phyloP scores from a whole-genome alignment of 495 filamentous ascomycete genomes.

The Pyrenula massariospora region DNA sequence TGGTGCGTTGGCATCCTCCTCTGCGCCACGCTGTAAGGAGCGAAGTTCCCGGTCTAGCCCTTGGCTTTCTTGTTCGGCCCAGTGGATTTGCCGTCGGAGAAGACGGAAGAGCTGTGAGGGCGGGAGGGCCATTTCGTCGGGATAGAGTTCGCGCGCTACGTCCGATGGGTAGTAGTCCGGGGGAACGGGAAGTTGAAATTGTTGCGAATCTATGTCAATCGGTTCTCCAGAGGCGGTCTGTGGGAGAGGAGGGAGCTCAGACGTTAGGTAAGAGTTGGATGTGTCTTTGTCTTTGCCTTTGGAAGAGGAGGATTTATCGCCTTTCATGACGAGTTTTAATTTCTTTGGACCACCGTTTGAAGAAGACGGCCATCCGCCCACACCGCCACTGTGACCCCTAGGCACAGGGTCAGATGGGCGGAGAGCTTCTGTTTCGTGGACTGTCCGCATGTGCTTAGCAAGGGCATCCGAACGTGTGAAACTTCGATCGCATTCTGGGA shows the following conservation, averaged over 20 bases:
- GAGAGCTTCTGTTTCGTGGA: conserved; percentile 91
- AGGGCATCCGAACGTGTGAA: conserved; percentile 96
- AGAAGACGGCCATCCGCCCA: not conserved
- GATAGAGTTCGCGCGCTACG: conserved; percentile 46
- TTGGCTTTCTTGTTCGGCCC: conserved; percentile 63
- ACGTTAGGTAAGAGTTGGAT: conserved; percentile 35
- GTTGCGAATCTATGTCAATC: not conserved
- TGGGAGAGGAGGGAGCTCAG: conserved; percentile 29
- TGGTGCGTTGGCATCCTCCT: not conserved
- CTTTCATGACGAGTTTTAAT: conserved; percentile 48
- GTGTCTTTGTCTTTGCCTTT: conserved; percentile 33
- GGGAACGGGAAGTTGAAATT: not conserved
- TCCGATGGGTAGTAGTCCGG: conserved; percentile 40
- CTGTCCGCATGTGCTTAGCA: conserved; percentile 96
- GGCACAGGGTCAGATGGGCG: conserved; percentile 80
- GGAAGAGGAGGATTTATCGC: conserved; percentile 31
- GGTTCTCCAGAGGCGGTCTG: conserved; percentile 4
- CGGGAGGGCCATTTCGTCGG: conserved; percentile 56
- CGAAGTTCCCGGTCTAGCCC: conserved; percentile 42
- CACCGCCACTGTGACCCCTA: conserved; percentile 49
- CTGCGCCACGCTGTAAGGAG: not conserved
- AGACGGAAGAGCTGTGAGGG: conserved; percentile 60
- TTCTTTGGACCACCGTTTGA: not conserved
- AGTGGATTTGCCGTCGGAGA: conserved; percentile 66
- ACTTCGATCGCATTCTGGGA: conserved; percentile 97